Percentiles rank a stretch among this genome's conserved stretches.
phyloP scores from a whole-genome alignment of 2,329 filamentous ascomycete genomes.

The Ascochyta koolunga region DNA sequence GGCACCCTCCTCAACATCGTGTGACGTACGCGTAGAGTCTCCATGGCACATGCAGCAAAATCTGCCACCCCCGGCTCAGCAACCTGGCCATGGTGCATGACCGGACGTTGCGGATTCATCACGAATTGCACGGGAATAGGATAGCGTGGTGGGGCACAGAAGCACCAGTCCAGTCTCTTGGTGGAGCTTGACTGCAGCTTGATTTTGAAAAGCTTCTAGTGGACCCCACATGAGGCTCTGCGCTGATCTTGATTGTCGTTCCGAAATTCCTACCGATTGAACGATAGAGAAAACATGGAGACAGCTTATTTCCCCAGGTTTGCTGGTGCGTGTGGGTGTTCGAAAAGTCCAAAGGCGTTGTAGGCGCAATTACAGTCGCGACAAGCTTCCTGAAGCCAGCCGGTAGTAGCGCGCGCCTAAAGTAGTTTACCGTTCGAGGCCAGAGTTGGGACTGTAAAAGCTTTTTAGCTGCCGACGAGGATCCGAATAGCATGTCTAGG shows the following conservation, averaged over 20 bases:
- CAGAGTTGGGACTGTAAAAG: constrained; percentile 8
- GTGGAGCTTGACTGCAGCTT: constrained; percentile 36
- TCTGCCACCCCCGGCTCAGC: constrained; percentile 19
- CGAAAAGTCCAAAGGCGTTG: not conserved
- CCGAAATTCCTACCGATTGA: constrained; percentile 27
- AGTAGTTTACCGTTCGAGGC: constrained; percentile 6
- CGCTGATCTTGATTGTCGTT: constrained; percentile 16
- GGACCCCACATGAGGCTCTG: constrained; percentile 39
- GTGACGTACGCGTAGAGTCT: constrained; percentile 19
- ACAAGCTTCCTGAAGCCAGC: constrained; percentile 10
- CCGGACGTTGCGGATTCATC: constrained; percentile 27
- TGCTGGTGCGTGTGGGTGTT: not conserved
- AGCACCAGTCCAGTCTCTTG: constrained; percentile 32
- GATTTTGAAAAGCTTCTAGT: constrained; percentile 38
- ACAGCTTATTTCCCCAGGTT: constrained; percentile 7
- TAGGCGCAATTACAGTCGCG: not conserved
- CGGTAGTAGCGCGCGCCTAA: constrained; percentile 21
- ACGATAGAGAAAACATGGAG: constrained; percentile 10
- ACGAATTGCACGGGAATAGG: constrained; percentile 17
- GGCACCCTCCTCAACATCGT: constrained; percentile 16
- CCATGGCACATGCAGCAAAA: constrained; percentile 23
- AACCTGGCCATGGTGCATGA: constrained; percentile 20
- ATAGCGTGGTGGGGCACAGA: constrained; percentile 27
- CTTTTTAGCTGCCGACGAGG: constrained; percentile 17
- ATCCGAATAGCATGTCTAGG: constrained; percentile 6